A percentile compares a stretch with the other conserved stretches of the same genome.
Conservation (phyloP, 2,329 filamentous ascomycete species). For the Leptographium lundbergii region DNA sequence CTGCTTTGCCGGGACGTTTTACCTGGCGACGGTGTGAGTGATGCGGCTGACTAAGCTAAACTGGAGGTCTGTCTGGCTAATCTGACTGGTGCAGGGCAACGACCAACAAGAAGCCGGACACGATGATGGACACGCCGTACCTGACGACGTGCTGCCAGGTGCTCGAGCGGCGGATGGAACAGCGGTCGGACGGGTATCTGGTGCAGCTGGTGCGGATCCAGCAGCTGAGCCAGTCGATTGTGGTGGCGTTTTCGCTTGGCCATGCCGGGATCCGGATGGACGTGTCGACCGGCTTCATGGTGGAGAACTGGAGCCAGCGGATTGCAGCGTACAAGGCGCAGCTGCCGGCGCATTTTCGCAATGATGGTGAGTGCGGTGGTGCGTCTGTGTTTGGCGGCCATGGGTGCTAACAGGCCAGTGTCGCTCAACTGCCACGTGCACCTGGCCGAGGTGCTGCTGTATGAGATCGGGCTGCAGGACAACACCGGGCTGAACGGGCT, state of each 20-base stretch:
- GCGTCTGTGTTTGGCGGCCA: background rate
- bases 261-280: conserved; percentile 16
- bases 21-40: conserved; percentile 31
- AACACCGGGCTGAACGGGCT: conserved; percentile 16
- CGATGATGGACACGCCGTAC: conserved; percentile 32
- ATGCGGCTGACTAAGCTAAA: conserved; percentile 12
- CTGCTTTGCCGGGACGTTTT: conserved; percentile 36
- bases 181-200: conserved; percentile 29
- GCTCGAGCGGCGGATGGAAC: conserved; percentile 28
- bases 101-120: conserved; percentile 31
- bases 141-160: conserved; percentile 30
- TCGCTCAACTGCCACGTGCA: conserved; percentile 21
- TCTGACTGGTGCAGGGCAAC: conserved; percentile 14
- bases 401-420: background rate
- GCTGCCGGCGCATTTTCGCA: conserved; percentile 1
- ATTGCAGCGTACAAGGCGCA: conserved; percentile 19
- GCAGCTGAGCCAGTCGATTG: conserved; percentile 34
- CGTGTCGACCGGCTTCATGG: conserved; percentile 26
- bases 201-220: conserved; percentile 34
- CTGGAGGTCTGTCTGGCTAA: background rate
- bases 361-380: background rate
- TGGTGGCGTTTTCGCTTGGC: conserved; percentile 24
- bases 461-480: conserved; percentile 32
- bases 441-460: conserved; percentile 33
- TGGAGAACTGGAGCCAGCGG: conserved; percentile 31